Base-by-base conservation (phyloP, 2,329 filamentous ascomycete species). In the Nothopassalora personata region DNA sequence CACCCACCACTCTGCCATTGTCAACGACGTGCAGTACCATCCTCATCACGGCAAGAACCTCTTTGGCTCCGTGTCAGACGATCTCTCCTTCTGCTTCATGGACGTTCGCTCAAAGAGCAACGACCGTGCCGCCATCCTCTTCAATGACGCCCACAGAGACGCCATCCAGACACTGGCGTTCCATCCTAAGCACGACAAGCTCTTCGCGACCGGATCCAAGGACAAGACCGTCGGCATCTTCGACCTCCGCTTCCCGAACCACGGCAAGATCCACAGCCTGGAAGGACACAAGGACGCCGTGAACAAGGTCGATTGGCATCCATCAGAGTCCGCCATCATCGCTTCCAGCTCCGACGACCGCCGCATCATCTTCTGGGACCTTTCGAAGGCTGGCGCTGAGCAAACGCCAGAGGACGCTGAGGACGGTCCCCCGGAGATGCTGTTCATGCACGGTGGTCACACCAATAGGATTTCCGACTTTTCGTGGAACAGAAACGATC, bases 371-470 rank as follows among this genome's bases (percentile, higher is more conserved):
- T 94, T 97, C 78, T 99, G 94, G 94, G 94, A 99, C 72, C 81
- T 97, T 48, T 92, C 90, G 68, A 86, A 88, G 57, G 88, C 95
- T 48, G 94, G 95, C 51, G 91, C 96, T 70, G 94, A 99, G 77
- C 94, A 97, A 75, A 87, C 90, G 10, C 91, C 91, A 2, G 95
- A 99, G 66, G 94, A 99, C 74, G 88, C 88, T 53, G 93, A 97
- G 67, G 94, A 99, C 72, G 94, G 94, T 0, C 90, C 92, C 1
- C 93, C 94, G 54, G 94, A 99, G 76, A 81, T 99, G 89, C 79
- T 99, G 1, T 99, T 99, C 77, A 97, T 99, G 92, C 94, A 99
- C 70, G 94, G 94, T 61, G 94, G 94, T 33, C 95, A 99, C 78
- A 99, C 94, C 10, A 97, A 97, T 76, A 89, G 95, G 66, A 85